Evolutionary conservation across 1,284 basidiomycete genomes (phyloP).

Genomic region (Caloboletus inedulis): DNA sequence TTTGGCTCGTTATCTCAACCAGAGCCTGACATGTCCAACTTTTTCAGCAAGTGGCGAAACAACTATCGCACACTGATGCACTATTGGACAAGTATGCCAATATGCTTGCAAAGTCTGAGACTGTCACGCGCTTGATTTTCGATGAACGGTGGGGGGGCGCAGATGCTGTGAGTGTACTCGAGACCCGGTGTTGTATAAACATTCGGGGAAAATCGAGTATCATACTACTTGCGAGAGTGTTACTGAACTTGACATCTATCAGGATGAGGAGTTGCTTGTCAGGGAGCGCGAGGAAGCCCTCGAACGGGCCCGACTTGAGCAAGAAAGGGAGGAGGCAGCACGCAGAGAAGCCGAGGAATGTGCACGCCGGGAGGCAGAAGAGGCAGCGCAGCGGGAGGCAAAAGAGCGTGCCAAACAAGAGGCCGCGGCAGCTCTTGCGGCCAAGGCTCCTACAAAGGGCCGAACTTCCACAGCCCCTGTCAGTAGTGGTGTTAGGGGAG

Average conservation of each 20-base stretch:
- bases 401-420: constrained; percentile 32
- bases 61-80: constrained; percentile 65
- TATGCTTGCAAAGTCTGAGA: constrained; percentile 67
- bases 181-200: not conserved
- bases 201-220: not conserved
- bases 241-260: constrained; percentile 7
- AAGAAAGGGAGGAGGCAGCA: constrained; percentile 50
- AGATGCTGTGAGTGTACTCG: constrained; percentile 49
- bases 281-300: constrained; percentile 46
- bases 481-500: constrained; percentile 51
- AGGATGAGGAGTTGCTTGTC: constrained; percentile 60
- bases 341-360: constrained; percentile 46
- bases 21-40: not conserved
- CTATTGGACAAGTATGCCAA: constrained; percentile 69
- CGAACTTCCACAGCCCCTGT: constrained; percentile 35
- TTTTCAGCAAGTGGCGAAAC: constrained; percentile 56
- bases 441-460: constrained; percentile 26
- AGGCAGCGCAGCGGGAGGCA: constrained; percentile 30
- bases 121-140: constrained; percentile 60
- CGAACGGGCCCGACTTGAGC: constrained; percentile 47
- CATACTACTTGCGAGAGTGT: not conserved
- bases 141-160: constrained; percentile 73
- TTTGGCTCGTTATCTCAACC: not conserved
- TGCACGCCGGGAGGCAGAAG: constrained; percentile 46
- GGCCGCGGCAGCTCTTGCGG: constrained; percentile 18